Base-by-base conservation (phyloP, 345 rosid species). In the Sapria himalayana region DNA sequence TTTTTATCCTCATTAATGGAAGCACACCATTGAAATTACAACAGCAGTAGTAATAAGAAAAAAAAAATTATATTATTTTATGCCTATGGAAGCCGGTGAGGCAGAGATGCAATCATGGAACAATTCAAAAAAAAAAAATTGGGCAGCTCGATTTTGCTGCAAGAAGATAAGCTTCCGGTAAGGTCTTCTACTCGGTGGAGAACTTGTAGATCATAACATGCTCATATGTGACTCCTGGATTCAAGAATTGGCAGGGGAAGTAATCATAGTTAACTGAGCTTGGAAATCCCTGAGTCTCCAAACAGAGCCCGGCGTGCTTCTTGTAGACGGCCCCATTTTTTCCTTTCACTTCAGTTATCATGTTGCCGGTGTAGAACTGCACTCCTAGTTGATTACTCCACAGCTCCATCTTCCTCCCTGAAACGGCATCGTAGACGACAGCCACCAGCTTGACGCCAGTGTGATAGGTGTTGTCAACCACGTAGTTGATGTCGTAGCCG, bases 231-330 rank as follows among this genome's bases (percentile, higher is more conserved):
- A 69, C 60, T 2, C 73, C 68, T 1, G 77, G 84, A 22, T 56
- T 46, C 25, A 89, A 69, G 47, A 74, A 63, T 69, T 76, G 85
- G 1, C 76, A 61, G n/a, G 93, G 98, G 33, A 89, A 89, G 41
- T 67, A 61, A 2, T 55, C 67, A 10, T 76, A 75, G 46, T 89
- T 76, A 14, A 89, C 95, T 0, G 92, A 55, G 55, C 79, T 84
- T 0, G 93, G 98, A 17, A 79, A 82, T 1, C 79, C 95, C 47
- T 69, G 95, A 29, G 92, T 79, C 77, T 82, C 79, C 60, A 76
- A 54, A 43, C 73, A 62, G 22, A 79, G 9, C 2, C 73, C 95
- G 0, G 60, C 91, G 39, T 69, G 48, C 19, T 60, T 63, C 4
- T 22, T 3, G 43, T 76, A 89, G n/a, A 72, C 65, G 17, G 34